Percentiles rank a stretch among this genome's conserved stretches.
These are phyloP conservation scores for Fusarium aywerte DNA, from an alignment of 2,329 filamentous ascomycete species.

Conservation along the genomic window DNA sequence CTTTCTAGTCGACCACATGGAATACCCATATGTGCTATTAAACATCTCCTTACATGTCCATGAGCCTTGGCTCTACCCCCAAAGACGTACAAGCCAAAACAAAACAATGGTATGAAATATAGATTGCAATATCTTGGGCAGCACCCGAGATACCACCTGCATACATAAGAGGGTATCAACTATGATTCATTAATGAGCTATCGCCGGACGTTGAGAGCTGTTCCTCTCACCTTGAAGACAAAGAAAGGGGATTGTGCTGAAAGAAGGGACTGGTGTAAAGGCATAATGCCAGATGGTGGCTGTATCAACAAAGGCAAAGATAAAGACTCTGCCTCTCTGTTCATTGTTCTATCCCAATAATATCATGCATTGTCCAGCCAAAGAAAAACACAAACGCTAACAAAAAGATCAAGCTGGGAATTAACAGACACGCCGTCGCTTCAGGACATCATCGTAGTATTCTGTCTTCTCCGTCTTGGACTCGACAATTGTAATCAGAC, in stretches of 20 bases:
- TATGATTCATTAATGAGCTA: conserved; percentile 4
- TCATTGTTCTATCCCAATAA: conserved; percentile 6
- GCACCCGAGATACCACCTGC: background rate
- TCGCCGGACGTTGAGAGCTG: too few species aligned
- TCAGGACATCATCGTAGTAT: conserved; percentile 51
- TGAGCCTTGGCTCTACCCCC: background rate
- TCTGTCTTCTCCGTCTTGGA: conserved; percentile 49
- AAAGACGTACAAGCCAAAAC: background rate
- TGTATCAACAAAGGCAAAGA: conserved; percentile 13
- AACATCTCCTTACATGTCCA: background rate
- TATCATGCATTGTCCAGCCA: background rate
- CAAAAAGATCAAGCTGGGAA: background rate
- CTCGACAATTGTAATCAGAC: conserved; percentile 46
- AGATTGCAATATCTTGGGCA: background rate
- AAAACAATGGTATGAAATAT: background rate
- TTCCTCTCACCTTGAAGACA: conserved; percentile 3
- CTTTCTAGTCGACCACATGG: conserved; percentile 8
- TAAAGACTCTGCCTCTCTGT: background rate
- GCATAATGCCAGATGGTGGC: conserved; percentile 2
- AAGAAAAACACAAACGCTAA: conserved; percentile 1
- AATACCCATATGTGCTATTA: background rate
- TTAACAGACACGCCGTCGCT: conserved; percentile 47
- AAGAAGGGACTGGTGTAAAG: conserved; percentile 6
- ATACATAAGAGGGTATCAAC: conserved; percentile 18
- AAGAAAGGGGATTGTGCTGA: background rate